These are phyloP conservation scores for Sugiyamaella novakii DNA, from an alignment of 1,139 yeast genomes.

Conservation along the genomic window DNA sequence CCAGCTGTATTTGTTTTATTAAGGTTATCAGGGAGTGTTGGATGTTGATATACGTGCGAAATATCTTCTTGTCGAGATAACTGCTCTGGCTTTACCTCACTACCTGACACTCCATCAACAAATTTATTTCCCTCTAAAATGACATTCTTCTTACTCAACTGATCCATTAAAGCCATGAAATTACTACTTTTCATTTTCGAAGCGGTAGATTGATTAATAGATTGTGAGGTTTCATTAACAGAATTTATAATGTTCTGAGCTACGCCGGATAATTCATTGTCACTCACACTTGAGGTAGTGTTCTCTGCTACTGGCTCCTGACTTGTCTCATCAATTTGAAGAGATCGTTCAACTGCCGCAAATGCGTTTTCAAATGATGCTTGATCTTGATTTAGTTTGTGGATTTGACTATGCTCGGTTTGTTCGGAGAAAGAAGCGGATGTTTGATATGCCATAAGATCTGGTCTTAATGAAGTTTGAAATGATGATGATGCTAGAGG, in stretches of 20 bases:
- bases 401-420: conserved; percentile 35
- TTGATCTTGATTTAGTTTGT: conserved; percentile 28
- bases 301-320: no score
- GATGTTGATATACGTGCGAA: neutral
- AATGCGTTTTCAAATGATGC: conserved; percentile 37
- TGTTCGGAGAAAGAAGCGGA: conserved; percentile 25
- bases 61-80: conserved; percentile 7
- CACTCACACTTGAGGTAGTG: neutral
- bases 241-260: conserved; percentile 38
- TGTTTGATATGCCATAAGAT: conserved; percentile 20
- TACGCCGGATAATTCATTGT: conserved; percentile 35
- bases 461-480: conserved; percentile 1
- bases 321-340: conserved; percentile 3
- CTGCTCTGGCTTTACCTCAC: conserved; percentile 25
- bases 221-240: conserved; percentile 18
- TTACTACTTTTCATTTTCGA: conserved; percentile 43
- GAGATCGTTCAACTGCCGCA: conserved; percentile 31
- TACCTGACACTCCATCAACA: conserved; percentile 31
- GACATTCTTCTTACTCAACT: conserved; percentile 40
- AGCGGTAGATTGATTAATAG: conserved; percentile 25
- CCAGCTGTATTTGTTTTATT: neutral
- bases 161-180: conserved; percentile 46
- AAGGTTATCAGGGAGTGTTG: conserved; percentile 2
- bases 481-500: neutral
- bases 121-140: conserved; percentile 40